phyloP scores from a whole-genome alignment of 768 basidiomycete species.

The Mycena venus region DNA sequence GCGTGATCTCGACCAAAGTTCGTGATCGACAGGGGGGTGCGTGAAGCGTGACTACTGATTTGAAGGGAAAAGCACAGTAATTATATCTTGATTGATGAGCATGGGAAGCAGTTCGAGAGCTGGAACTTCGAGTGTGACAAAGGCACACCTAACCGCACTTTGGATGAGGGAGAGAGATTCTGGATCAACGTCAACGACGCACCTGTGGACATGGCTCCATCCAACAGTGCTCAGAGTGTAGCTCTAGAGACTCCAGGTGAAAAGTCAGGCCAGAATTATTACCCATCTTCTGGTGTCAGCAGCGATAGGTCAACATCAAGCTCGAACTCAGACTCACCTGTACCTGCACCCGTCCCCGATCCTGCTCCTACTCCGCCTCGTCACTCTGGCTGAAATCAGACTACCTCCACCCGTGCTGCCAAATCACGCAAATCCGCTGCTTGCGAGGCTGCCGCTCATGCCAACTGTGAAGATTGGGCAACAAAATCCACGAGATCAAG shows the following conservation, averaged over 20 bases:
- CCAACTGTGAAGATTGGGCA: background rate
- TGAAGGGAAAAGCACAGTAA: too few species aligned
- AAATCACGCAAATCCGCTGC: background rate
- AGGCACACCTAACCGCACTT: background rate
- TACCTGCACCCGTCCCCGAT: background rate
- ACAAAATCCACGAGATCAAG: background rate
- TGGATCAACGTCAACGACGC: background rate
- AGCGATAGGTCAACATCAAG: too few species aligned
- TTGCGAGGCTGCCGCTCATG: background rate
- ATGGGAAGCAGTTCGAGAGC: conserved; percentile 6
- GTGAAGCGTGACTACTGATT: too few species aligned
- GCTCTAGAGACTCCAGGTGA: background rate
- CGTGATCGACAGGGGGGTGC: too few species aligned
- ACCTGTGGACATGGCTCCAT: conserved; percentile 1
- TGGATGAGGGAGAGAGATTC: conserved; percentile 4
- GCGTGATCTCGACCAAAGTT: too few species aligned
- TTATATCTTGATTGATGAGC: background rate
- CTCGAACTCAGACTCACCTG: background rate
- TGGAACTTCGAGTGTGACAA: conserved; percentile 9
- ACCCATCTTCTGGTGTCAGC: background rate
- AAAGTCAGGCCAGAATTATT: too few species aligned
- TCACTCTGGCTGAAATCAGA: background rate
- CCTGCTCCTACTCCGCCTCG: background rate
- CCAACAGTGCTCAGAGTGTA: conserved; percentile 1
- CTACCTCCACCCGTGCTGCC: background rate